Evolutionary conservation across 2,329 filamentous ascomycete genomes (phyloP), one percentile per base, ranked within the genome.

Genomic region (Raffaelea albimanens): DNA sequence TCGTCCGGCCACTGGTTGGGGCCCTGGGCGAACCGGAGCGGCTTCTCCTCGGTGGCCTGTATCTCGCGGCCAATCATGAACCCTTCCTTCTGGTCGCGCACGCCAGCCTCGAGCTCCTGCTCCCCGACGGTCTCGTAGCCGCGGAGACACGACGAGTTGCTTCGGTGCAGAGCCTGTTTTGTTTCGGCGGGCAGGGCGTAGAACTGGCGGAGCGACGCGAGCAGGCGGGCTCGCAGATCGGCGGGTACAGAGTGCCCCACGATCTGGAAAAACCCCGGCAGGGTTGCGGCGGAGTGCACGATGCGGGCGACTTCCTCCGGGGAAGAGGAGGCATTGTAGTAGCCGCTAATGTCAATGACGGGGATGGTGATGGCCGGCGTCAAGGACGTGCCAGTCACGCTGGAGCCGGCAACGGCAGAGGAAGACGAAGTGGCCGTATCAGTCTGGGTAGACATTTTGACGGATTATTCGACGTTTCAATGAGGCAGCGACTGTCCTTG

Each of bases 231-330:
- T 34, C 61, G 60, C 20, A 63, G 52, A 8, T 54, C 50, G 2
- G 46, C 34, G 1, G 58, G 33, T n/a, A 66, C 55, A 16, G 53
- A 55, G 49, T 67, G 63, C 34, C 61, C 61, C 8, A 58, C 51
- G 9, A 66, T 58, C 50, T 65, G 62, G 50, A 66, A 62, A 51
- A 66, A 65, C 4, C 64, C 63, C 9, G 53, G 59, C 18, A 50
- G 46, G 29, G 51, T 53, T 48, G 56, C 57, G 2, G 57, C 59
- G 43, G 47, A 50, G 34, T 45, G 54, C 20, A 47, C 18, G 8
- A 43, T 38, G 20, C 21, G 29, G 5, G 20, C 4, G 4, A 31
- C 29, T 2, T 23, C 40, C 2, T 14, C 45, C 3, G 40, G 5
- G 2, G 29, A 23, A 18, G 48, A 50, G 14, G 38, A 16, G 36